Base-by-base conservation (phyloP, 805 yeast species). In the Starmera amethionina region DNA sequence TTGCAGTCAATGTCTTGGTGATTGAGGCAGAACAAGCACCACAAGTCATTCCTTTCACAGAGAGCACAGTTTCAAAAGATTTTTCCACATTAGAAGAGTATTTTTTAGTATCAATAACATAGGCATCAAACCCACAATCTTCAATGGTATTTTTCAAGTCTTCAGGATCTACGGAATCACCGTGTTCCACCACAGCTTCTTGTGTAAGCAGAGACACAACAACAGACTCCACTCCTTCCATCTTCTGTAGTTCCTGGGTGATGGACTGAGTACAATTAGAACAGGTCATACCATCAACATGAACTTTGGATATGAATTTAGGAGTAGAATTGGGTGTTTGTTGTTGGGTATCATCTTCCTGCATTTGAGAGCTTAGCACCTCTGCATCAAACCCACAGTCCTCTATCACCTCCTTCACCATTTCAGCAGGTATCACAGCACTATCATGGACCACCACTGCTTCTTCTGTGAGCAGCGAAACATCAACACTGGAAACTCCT, bases 31-130 rank as follows among this genome's bases (percentile, higher is more conserved):
- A 72, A 56, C 97, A 90, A 1, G 95, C 73, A 2, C 93, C 81
- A 55, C 97, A 90, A 2, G 97, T 89, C 97, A 89, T 90, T 3
- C 97, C 97, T 38, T 46, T 45, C 29, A 55, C 47, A 7, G 51
- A 41, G 5, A 55, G 41, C 15, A 48, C 42, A 4, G 59, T 52
- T 5, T 36, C 38, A 15, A 36, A 19, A 18, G 3, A 3, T 8
- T 22, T 27, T 34, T 36, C 11, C 19, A 29, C 41, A 37, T 39
- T 19, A 16, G n/a, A 7, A 15, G 35, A 12, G 12, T 18, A 8
- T 9, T 35, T 34, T 13, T 22, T 34, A 6, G 36, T 13, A 9
- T 34, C 36, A 6, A 34, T n/a, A 19, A 34, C 29, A 11, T 12
- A 14, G n/a, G 36, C 36, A 34, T 34, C 36, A 22, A 34, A 85